Conservation (phyloP, 2,329 filamentous ascomycete species). For the Fusarium duplospermum region DNA sequence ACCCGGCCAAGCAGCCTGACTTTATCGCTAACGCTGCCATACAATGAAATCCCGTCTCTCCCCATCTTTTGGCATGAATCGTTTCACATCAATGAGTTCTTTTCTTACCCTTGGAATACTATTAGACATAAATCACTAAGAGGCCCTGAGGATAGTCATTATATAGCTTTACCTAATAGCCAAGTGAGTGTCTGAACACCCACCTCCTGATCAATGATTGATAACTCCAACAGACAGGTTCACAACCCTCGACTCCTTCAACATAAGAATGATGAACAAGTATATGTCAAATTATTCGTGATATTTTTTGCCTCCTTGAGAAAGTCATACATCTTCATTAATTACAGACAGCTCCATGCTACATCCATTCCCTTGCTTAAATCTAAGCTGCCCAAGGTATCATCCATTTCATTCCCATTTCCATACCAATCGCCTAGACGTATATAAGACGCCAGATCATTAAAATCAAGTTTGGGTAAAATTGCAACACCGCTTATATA, state of each 20-base stretch:
- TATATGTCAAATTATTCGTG: neutral
- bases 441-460: slow-evolving; percentile 6
- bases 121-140: neutral
- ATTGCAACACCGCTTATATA: neutral
- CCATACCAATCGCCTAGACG: neutral
- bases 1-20: too few species aligned
- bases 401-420: neutral
- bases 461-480: slow-evolving; percentile 19
- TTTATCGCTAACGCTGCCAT: too few species aligned
- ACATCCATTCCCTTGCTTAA: neutral
- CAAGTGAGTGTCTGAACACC: neutral
- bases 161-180: neutral
- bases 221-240: neutral
- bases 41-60: too few species aligned
- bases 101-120: neutral
- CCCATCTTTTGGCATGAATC: too few species aligned
- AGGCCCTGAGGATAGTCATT: neutral
- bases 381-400: neutral
- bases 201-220: neutral
- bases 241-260: neutral
- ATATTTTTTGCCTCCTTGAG: neutral
- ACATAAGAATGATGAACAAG: neutral
- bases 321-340: neutral
- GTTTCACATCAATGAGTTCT: too few species aligned
- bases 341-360: neutral